Conservation (phyloP, 306 rosid genomes). For the Prunus persica region Prunus_persica_NCBIv2 NC_034016.1:12501001-12501500, state of each 20-base stretch:
- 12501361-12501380: slow-evolving; percentile 85
- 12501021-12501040: slow-evolving; percentile 83
- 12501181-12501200: slow-evolving; percentile 74
- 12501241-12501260: neutral
- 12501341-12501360: slow-evolving; percentile 94
- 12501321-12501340: slow-evolving; percentile 87
- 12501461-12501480: neutral
- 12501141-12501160: slow-evolving; percentile 96
- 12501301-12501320: slow-evolving; percentile 91
- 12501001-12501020: slow-evolving; percentile 67
- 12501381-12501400: slow-evolving; percentile 87
- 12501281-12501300: neutral
- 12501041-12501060: slow-evolving; percentile 86
- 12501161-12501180: slow-evolving; percentile 85
- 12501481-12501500: neutral
- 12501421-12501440: neutral
- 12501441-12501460: neutral
- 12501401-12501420: slow-evolving; percentile 48
- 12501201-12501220: slow-evolving; percentile 38
- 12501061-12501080: slow-evolving; percentile 84
- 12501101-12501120: slow-evolving; percentile 90
- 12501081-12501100: slow-evolving; percentile 71
- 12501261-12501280: neutral
- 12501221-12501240: slow-evolving; percentile 9
- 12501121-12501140: slow-evolving; percentile 86